Evolutionary conservation across 805 yeast genomes (phyloP), one percentile per base, ranked within the genome.

Genomic region (Yamadazyma nakazawae): DNA sequence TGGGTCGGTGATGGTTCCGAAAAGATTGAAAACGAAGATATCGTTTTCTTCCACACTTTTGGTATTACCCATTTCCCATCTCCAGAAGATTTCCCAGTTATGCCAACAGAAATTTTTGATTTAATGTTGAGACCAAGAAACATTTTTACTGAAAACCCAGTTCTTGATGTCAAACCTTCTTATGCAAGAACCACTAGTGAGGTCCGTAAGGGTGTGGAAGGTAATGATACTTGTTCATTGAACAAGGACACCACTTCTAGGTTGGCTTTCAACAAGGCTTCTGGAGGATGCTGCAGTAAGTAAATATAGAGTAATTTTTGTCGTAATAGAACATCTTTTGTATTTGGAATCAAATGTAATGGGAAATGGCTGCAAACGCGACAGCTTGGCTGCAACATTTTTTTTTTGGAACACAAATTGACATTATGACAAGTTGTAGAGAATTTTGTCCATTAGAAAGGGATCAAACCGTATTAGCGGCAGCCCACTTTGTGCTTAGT

Each of bases 61-160:
- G 94, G 94, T 59, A 80, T 86, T 55, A 82, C 92, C 30, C 95
- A 86, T 64, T 83, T 85, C 79, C 95, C 95, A 49, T 84, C 91
- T 12, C 92, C 94, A 49, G 94, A 86, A 71, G 95, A 86, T 66
- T 86, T 85, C 84, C 94, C 94, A 47, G 79, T 86, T 53, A 86
- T 86, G 94, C 94, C 94, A 40, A 85, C 89, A 42, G 95, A 86
- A 69, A 85, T 88, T 59, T 82, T 86, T 58, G 80, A 84, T 49
- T 72, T 86, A 55, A 71, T 83, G 70, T 72, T 86, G 62, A 79
- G 91, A 66, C 94, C 94, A 56, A 76, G 92, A 63, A 81, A 86
- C 67, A 82, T 86, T 72, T 86, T 86, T 76, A 68, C 75, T 39
- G 87, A 83, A 63, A 86, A 85, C 66, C 94, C 95, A 28, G 85